Percentiles rank a stretch among this genome's conserved stretches.
Evolutionary conservation across 306 rosid species (phyloP).

Genomic region (Gillenia trifoliata): DNA sequence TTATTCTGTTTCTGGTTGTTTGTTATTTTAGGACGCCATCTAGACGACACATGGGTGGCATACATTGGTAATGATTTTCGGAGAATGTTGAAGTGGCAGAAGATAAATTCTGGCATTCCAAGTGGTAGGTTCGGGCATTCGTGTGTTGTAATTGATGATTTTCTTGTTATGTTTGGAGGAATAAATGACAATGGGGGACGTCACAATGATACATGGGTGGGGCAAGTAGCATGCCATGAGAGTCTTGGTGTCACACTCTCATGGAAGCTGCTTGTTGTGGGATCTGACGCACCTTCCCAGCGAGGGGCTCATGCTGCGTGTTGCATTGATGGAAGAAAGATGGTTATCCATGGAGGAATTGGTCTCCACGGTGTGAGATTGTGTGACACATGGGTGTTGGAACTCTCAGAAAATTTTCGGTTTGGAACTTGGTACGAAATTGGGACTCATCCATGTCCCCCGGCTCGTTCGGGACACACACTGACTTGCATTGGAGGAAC

Average conservation of each 20-base stretch:
- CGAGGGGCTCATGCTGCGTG: slow-evolving; percentile 90
- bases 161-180: slow-evolving; percentile 86
- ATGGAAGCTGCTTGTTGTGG: slow-evolving; percentile 69
- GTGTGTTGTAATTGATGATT: slow-evolving; percentile 55
- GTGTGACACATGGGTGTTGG: slow-evolving; percentile 84
- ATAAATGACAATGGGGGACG: slow-evolving; percentile 85
- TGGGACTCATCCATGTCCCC: slow-evolving; percentile 57
- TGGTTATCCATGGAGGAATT: slow-evolving; percentile 89
- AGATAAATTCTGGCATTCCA: slow-evolving; percentile 69
- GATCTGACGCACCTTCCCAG: slow-evolving; percentile 53
- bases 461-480: slow-evolving; percentile 92
- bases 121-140: slow-evolving; percentile 97
- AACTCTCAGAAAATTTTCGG: slow-evolving; percentile 50
- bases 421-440: slow-evolving; percentile 72
- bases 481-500: slow-evolving; percentile 61
- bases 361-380: slow-evolving; percentile 64
- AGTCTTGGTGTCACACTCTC: slow-evolving; percentile 48
- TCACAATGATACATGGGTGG: slow-evolving; percentile 89
- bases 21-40: slow-evolving; percentile 69
- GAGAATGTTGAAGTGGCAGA: slow-evolving; percentile 60
- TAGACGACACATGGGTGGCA: slow-evolving; percentile 92
- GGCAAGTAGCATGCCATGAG: slow-evolving; percentile 48
- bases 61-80: slow-evolving; percentile 51
- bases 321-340: slow-evolving; percentile 54
- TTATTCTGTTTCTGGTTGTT: slow-evolving; percentile 8